Percentiles rank a stretch among this genome's conserved stretches.
These are phyloP conservation scores for Sisymbrium irio DNA, from an alignment of 345 rosid species.

Conservation along the genomic window DNA sequence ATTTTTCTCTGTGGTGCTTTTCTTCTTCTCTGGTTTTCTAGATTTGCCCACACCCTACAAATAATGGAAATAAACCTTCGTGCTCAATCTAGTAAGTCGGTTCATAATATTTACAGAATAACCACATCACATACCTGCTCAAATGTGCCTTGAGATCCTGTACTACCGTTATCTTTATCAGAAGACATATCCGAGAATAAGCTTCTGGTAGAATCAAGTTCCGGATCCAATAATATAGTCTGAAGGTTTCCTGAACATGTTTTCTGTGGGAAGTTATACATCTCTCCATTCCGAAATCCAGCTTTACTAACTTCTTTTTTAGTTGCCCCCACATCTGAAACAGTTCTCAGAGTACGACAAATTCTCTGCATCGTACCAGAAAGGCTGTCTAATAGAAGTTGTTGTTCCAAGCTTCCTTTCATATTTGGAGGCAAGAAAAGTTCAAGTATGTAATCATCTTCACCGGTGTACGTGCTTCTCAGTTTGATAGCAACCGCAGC, in stretches of 20 bases:
- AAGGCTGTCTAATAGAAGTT: conserved; percentile 70
- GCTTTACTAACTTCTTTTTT: conserved; percentile 35
- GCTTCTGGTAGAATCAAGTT: conserved; percentile 35
- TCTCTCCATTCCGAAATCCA: conserved; percentile 32
- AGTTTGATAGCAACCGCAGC: conserved; percentile 92
- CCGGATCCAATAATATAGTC: conserved; percentile 31
- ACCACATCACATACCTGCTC: conserved; percentile 45
- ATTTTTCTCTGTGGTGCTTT: conserved; percentile 75
- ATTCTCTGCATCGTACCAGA: conserved; percentile 86
- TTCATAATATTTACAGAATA: background rate
- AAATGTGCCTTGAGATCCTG: conserved; percentile 37
- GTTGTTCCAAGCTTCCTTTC: conserved; percentile 80
- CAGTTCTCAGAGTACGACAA: conserved; percentile 75
- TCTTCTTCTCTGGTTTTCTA: conserved; percentile 67
- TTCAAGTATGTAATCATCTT: conserved; percentile 83
- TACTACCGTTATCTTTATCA: conserved; percentile 35
- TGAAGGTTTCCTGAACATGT: conserved; percentile 38
- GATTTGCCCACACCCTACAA: conserved; percentile 44
- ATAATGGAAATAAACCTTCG: background rate
- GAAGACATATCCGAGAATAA: conserved; percentile 35
- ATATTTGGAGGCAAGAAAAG: conserved; percentile 77
- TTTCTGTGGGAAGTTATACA: conserved; percentile 27
- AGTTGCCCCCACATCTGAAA: conserved; percentile 51
- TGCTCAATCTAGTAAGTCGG: background rate
- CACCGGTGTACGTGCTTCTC: conserved; percentile 77